A percentile compares a stretch with the other conserved stretches of the same genome.
phyloP scores from a whole-genome alignment of 208 protist species.

The Wallacemonas sp. region DNA sequence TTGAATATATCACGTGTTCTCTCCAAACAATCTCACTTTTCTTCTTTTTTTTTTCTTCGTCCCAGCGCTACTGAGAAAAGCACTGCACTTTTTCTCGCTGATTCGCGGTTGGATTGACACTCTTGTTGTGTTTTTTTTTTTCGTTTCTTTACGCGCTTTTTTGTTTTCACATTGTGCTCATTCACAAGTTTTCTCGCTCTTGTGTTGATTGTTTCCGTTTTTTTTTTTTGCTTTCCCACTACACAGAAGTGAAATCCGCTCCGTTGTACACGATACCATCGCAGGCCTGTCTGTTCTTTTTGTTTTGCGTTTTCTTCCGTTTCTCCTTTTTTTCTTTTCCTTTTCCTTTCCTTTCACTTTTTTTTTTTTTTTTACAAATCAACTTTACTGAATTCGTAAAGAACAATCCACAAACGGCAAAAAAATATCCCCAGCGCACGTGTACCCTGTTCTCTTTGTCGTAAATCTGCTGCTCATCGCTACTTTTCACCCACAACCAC shows the following conservation, averaged over 20 bases:
- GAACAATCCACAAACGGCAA: too few species aligned
- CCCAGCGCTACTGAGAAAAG: too few species aligned
- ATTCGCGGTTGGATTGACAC: too few species aligned
- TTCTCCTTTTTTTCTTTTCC: constrained; percentile 11
- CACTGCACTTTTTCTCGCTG: too few species aligned
- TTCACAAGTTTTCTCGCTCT: not conserved
- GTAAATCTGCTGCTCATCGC: too few species aligned
- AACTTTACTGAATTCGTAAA: too few species aligned
- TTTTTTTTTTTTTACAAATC: constrained; percentile 15
- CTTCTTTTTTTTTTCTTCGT: constrained; percentile 9
- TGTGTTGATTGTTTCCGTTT: not conserved
- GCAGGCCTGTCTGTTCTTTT: not conserved
- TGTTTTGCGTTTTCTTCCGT: constrained; percentile 1
- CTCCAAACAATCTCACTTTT: too few species aligned
- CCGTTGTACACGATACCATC: not conserved
- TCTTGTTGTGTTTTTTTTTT: constrained; percentile 10
- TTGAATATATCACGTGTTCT: too few species aligned
- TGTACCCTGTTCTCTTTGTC: too few species aligned
- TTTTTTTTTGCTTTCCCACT: constrained; percentile 3
- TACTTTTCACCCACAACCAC: not conserved
- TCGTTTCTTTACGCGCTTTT: constrained; percentile 6
- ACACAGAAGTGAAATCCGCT: not conserved
- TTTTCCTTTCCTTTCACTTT: constrained; percentile 15
- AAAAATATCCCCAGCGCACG: too few species aligned
- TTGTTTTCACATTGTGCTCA: not conserved